A percentile compares a stretch with the other conserved stretches of the same genome.
These are phyloP conservation scores for Scenedesmus sp. DNA, from an alignment of 163 green algal species.

Conservation along the genomic window DNA sequence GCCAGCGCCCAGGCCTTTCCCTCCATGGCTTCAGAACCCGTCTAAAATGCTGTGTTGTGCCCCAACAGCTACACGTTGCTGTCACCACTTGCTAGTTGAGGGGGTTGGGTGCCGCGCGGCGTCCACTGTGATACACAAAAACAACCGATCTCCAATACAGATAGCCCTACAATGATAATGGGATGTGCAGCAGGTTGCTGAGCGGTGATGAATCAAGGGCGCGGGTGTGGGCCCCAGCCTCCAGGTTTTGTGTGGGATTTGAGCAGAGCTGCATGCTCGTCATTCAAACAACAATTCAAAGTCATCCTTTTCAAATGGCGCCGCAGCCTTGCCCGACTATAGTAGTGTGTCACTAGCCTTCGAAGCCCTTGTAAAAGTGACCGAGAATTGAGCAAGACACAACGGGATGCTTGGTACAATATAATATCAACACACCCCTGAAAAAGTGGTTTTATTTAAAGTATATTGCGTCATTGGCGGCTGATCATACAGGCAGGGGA, in stretches of 20 bases:
- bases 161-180: too few species aligned
- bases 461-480: too few species aligned
- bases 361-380: too few species aligned
- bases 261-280: background rate
- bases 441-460: too few species aligned
- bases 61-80: background rate
- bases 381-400: too few species aligned
- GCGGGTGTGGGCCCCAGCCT: conserved; percentile 9
- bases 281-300: background rate
- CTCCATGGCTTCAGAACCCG: background rate
- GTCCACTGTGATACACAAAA: background rate
- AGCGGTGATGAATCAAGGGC: background rate
- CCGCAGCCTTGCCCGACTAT: too few species aligned
- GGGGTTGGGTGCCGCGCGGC: conserved; percentile 8
- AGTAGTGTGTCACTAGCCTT: too few species aligned
- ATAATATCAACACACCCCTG: too few species aligned
- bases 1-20: background rate
- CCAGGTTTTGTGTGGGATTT: background rate
- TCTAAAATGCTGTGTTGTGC: background rate
- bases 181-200: background rate
- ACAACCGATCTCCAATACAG: background rate
- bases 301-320: too few species aligned
- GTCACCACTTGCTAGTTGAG: conserved; percentile 12
- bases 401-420: too few species aligned
- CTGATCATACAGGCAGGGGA: too few species aligned